Evolutionary conservation across 345 rosid species (phyloP).

Genomic region (Lepidium sativum): DNA sequence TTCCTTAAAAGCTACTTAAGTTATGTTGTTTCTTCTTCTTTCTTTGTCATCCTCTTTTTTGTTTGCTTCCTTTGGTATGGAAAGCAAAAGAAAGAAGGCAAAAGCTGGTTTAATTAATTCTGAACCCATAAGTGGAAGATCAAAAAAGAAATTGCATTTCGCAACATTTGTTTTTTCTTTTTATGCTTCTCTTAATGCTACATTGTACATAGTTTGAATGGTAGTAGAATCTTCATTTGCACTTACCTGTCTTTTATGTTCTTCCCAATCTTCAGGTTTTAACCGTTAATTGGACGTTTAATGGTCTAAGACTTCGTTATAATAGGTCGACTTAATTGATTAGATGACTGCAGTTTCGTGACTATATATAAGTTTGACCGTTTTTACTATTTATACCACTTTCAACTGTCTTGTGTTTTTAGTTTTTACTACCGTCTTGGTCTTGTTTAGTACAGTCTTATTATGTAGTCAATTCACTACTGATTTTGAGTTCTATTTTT

Average conservation of each 20-base stretch:
- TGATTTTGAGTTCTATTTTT: background rate
- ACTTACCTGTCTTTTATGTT: too few species aligned
- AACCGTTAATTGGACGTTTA: too few species aligned
- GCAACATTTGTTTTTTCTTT: background rate
- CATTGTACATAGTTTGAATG: background rate
- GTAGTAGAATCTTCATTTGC: background rate
- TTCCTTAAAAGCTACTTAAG: background rate
- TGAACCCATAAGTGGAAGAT: background rate
- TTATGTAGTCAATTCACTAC: background rate
- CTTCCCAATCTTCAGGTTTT: too few species aligned
- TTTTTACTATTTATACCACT: too few species aligned
- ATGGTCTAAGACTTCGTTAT: too few species aligned
- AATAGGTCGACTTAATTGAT: too few species aligned
- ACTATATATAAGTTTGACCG: too few species aligned
- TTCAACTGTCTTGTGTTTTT: too few species aligned
- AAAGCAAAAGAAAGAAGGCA: background rate
- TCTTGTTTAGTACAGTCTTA: background rate
- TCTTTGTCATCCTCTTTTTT: background rate
- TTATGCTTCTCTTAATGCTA: background rate
- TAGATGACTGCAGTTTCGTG: too few species aligned
- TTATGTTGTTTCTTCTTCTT: conserved; percentile 20
- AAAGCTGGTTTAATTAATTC: conserved; percentile 3
- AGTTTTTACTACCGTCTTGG: too few species aligned
- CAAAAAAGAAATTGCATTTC: conserved; percentile 2
- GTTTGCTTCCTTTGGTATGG: background rate